A percentile compares a stretch with the other conserved stretches of the same genome.
phyloP scores from a whole-genome alignment of 2,329 filamentous ascomycete species.

The Tolypocladium cylindrosporum region DNA sequence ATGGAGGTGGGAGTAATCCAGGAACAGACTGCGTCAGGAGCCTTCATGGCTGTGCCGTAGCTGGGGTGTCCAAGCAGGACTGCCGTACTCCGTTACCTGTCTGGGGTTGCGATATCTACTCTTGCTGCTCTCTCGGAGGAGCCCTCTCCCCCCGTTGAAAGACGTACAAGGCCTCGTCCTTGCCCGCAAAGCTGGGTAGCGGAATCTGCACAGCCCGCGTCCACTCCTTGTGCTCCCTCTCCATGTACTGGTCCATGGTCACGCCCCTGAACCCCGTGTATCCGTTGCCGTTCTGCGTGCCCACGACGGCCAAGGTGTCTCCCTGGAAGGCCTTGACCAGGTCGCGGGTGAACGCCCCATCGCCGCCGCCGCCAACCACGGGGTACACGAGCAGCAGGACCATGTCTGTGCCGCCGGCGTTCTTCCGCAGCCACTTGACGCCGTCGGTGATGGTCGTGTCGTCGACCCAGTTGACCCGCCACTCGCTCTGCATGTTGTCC shows the following conservation, averaged over 20 bases:
- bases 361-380: constrained; percentile 53
- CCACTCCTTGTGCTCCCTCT: constrained; percentile 45
- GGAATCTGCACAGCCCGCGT: constrained; percentile 52
- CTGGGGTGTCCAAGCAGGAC: no score
- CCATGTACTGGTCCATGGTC: constrained; percentile 59
- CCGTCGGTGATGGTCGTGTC: constrained; percentile 58
- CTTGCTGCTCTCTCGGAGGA: constrained; percentile 5
- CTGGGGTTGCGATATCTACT: not conserved
- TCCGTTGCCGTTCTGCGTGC: constrained; percentile 65
- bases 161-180: constrained; percentile 65
- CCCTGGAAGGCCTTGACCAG: constrained; percentile 52
- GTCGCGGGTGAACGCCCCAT: constrained; percentile 53
- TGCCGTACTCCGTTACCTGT: no score
- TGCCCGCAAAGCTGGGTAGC: constrained; percentile 64
- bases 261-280: constrained; percentile 59
- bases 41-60: no score
- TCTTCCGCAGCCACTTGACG: constrained; percentile 41
- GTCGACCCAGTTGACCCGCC: constrained; percentile 57
- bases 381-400: constrained; percentile 65
- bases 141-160: constrained; percentile 42
- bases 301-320: constrained; percentile 58
- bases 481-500: constrained; percentile 58
- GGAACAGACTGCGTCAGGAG: no score
- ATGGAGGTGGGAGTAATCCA: not conserved
- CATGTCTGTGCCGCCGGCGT: constrained; percentile 39